Evolutionary conservation across 192 early-diverging fungal species (phyloP), one percentile per base, ranked within the genome.

Genomic region (Podila verticillata): DNA sequence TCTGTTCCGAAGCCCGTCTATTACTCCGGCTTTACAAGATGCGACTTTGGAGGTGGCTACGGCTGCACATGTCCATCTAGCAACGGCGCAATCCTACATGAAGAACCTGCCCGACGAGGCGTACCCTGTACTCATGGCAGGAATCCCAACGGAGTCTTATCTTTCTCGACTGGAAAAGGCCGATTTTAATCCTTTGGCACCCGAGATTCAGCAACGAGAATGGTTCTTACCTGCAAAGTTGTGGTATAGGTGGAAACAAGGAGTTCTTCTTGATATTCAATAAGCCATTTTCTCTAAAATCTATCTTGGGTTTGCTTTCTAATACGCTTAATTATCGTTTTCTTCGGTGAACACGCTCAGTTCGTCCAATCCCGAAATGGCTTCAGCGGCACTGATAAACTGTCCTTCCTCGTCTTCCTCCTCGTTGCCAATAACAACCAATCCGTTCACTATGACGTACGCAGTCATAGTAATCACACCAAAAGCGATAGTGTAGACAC

Each of bases 31-130:
- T 31, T 85, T 97, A 5, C 86, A 90, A 32, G 95, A 96, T 64
- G 93, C 91, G 2, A 89, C 96, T 8, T 93, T 96, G 73, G 95
- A 97, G 28, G 85, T 98, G 65, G 96, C 97, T 0, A 95, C 95
- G 6, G 83, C 85, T 48, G 96, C 91, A 61, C 90, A 90, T 84
- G 94, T 90, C 83, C 96, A 92, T 73, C 82, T 92, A 61, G 83
- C 88, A 57, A 94, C 87, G 36, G 93, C 87, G 35, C 89, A 92
- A 71, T 89, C 86, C 64, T 90, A 89, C 70, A 79, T 85, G 73
- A 77, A 67, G 77, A 78, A 84, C 32, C 81, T 87, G n/a, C 92
- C 93, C 1, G 82, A 67, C 59, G 74, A 82, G 29, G 94, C 91
- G 7, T 74, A 92, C 6, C 92, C 95, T 26, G 95, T 91, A 20